These are phyloP conservation scores for Penicillium paradoxum DNA, from an alignment of 495 filamentous ascomycete genomes.

Conservation along the genomic window DNA sequence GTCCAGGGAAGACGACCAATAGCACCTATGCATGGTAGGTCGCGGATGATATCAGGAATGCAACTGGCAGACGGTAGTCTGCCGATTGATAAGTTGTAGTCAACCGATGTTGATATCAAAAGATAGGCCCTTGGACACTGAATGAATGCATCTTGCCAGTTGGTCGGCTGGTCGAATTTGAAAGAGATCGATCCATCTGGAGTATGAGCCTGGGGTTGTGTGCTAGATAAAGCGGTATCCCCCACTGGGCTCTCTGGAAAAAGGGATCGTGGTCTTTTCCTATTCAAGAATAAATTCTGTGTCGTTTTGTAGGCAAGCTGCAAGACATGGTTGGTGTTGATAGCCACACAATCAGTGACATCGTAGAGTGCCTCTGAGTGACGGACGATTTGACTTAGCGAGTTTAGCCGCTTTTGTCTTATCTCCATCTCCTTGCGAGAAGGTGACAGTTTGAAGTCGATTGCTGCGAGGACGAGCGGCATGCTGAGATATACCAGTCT, in stretches of 20 bases:
- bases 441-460: constrained; percentile 32
- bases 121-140: constrained; percentile 31
- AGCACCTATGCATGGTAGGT: constrained; percentile 18
- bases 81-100: constrained; percentile 27
- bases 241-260: not conserved
- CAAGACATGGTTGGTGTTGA: constrained; percentile 29
- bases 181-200: not conserved
- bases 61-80: constrained; percentile 20
- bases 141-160: constrained; percentile 31
- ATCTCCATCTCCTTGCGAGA: constrained; percentile 13
- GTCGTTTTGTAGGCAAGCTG: constrained; percentile 30
- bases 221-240: not conserved
- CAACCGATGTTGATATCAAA: constrained; percentile 30
- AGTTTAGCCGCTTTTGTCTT: constrained; percentile 22
- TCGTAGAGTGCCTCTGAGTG: constrained; percentile 29
- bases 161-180: constrained; percentile 9
- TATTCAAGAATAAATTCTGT: constrained; percentile 25
- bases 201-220: not conserved
- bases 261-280: not conserved
- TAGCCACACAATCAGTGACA: constrained; percentile 30
- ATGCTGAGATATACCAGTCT: constrained; percentile 33
- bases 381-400: constrained; percentile 27
- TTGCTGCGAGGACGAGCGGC: constrained; percentile 33
- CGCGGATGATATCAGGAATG: constrained; percentile 25
- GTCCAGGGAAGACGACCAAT: constrained; percentile 26